These are phyloP conservation scores for Pascua guehoae DNA, from an alignment of 1,284 basidiomycete species.

Conservation along the genomic window DNA sequence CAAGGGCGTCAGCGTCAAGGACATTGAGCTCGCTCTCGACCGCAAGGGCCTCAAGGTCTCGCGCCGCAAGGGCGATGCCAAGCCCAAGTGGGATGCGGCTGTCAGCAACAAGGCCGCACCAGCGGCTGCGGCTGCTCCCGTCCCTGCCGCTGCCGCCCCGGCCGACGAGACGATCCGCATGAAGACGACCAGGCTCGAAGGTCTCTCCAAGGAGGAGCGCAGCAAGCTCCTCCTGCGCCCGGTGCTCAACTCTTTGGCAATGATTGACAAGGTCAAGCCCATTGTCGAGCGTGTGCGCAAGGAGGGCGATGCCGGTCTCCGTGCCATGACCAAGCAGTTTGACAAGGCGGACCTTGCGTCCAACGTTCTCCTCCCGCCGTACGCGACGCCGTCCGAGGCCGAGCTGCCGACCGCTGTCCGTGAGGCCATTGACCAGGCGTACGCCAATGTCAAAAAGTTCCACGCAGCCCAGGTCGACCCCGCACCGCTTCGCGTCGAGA, in stretches of 20 bases:
- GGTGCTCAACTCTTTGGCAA: conserved; percentile 86
- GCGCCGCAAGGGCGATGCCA: conserved; percentile 87
- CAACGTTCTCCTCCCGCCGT: conserved; percentile 51
- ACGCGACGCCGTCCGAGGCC: conserved; percentile 52
- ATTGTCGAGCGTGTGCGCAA: conserved; percentile 84
- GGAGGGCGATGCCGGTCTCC: conserved; percentile 80
- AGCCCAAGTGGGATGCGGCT: conserved; percentile 68
- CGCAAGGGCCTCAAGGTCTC: conserved; percentile 83
- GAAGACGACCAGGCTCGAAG: conserved; percentile 64
- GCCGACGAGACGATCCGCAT: conserved; percentile 61
- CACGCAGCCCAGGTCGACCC: conserved; percentile 77
- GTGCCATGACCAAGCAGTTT: conserved; percentile 88
- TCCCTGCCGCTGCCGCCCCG: conserved; percentile 31
- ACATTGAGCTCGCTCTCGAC: conserved; percentile 83
- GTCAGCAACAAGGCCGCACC: conserved; percentile 26
- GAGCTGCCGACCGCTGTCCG: conserved; percentile 63
- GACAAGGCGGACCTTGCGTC: conserved; percentile 63
- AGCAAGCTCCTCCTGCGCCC: conserved; percentile 77
- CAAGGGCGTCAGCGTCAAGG: conserved; percentile 75
- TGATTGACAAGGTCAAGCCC: conserved; percentile 91
- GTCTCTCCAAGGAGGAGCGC: conserved; percentile 59
- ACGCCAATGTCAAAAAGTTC: conserved; percentile 86
- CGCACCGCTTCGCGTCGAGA: conserved; percentile 77
- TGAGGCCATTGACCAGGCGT: conserved; percentile 85
- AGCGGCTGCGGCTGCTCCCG: conserved; percentile 29